Base-by-base conservation (phyloP, 1,284 basidiomycete species). In the Cryptococcus sp. region DNA sequence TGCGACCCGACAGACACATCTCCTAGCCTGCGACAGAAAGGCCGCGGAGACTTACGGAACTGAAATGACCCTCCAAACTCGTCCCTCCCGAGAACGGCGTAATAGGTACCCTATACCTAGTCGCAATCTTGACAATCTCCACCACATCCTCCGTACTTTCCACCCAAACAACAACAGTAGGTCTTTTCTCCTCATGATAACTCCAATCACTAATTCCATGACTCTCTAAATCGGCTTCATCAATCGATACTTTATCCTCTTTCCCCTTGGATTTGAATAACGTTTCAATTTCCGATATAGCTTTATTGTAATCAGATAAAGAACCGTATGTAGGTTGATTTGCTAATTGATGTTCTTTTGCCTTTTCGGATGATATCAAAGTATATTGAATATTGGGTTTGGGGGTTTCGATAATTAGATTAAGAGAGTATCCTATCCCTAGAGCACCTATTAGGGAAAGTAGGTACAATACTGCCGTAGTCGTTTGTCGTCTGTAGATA, bases 111-210 rank as follows among this genome's bases (percentile, higher is more conserved):
- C 56, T 63, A 48, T 57, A 69, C 60, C 64, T 69, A 22, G 56
- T 60, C 9, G 69, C 57, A 23, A 75, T 64, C 49, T 63, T 56
- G 7, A 76, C 72, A 34, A 76, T 52, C 42, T 69, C 57, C 53
- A 66, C 59, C 10, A 76, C 70, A 47, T 76, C 73, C 34, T 69
- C 66, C 7, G 71, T 72, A 28, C 52, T 64, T 19, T 73, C 63
- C 37, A 65, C 69, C 71, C 73, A 76, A 7, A 75, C 73, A 18
- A 76, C 74, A 9, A 75, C 74, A 2, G 69, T 73, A n/a, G 74
- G 73, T 37, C 63, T 62, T 46, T 73, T 62, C 19, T 63, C 70
- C 19, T 61, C 61, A 54, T 76, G 74, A 59, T 75, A 75, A 46
- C 64, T 68, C 74, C 74, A 76, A 55, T 73, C 73, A 32, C 60